phyloP scores from a whole-genome alignment of 257 asterid species.

The Oldenlandia corymbosa region DNA sequence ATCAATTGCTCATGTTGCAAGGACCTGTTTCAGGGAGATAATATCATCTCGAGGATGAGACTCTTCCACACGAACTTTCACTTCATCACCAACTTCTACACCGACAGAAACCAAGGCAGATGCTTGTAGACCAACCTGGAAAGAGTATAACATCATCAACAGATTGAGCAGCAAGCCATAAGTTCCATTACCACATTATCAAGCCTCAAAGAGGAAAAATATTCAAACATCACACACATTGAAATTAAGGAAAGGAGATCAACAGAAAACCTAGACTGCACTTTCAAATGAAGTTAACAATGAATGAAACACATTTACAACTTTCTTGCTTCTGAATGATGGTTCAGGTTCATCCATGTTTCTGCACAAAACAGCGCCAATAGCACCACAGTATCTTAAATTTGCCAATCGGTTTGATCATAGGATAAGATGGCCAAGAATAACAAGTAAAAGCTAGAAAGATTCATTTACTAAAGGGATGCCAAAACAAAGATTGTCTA shows the following conservation, averaged over 20 bases:
- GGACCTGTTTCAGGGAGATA: constrained; percentile 64
- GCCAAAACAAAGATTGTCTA: neutral
- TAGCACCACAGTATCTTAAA: neutral
- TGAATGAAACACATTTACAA: neutral
- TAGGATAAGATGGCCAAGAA: neutral
- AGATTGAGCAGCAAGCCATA: neutral
- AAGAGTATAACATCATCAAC: constrained; percentile 12
- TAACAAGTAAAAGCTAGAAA: neutral
- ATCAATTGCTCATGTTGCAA: constrained; percentile 19
- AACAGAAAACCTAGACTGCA: too few species aligned
- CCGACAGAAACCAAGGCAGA: constrained; percentile 77
- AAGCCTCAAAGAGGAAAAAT: neutral
- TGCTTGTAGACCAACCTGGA: constrained; percentile 80
- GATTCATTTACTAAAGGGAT: neutral
- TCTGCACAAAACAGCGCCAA: neutral
- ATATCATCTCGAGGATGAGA: constrained; percentile 89
- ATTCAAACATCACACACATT: neutral
- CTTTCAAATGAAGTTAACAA: too few species aligned
- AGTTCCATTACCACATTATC: too few species aligned
- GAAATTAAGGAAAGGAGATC: neutral
- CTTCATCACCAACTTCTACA: constrained; percentile 73
- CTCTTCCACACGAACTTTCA: constrained; percentile 67
- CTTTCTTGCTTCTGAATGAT: neutral
- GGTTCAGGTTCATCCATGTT: neutral
- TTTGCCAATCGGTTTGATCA: neutral